Evolutionary conservation across 805 yeast genomes (phyloP).

Genomic region (Lachancea fermentati): DNA sequence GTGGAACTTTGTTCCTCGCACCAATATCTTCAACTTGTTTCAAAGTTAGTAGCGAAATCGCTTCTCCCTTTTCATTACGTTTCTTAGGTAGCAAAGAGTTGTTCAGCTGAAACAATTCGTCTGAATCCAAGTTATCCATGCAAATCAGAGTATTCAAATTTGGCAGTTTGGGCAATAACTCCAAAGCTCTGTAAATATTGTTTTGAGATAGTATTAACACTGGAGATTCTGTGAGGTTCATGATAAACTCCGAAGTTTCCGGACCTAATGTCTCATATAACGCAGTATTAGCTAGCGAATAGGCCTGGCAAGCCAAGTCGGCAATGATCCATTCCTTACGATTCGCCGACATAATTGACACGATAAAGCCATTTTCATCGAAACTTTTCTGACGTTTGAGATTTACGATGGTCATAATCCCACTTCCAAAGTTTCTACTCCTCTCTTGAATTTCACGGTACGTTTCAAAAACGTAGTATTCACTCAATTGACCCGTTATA

Average conservation of each 20-base stretch:
- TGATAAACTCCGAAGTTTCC: constrained; percentile 56
- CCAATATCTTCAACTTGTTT: constrained; percentile 40
- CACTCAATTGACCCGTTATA: constrained; percentile 35
- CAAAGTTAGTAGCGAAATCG: constrained; percentile 38
- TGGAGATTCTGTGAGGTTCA: constrained; percentile 57
- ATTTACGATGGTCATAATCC: constrained; percentile 42
- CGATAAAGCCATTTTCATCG: constrained; percentile 39
- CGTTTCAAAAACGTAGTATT: constrained; percentile 39
- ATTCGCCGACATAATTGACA: constrained; percentile 53
- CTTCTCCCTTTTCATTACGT: constrained; percentile 29
- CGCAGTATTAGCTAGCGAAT: constrained; percentile 49
- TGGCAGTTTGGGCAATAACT: constrained; percentile 38
- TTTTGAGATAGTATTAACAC: constrained; percentile 49
- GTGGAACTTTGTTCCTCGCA: constrained; percentile 37
- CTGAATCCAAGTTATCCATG: constrained; percentile 42
- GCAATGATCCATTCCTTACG: constrained; percentile 63
- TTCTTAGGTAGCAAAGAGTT: constrained; percentile 25
- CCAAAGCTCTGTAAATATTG: constrained; percentile 45
- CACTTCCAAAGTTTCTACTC: constrained; percentile 49
- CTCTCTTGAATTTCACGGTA: constrained; percentile 40
- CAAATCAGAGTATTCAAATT: constrained; percentile 48
- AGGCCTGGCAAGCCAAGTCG: constrained; percentile 62
- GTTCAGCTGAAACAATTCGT: constrained; percentile 31
- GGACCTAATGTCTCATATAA: constrained; percentile 55
- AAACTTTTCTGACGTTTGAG: constrained; percentile 30